Conservation (phyloP, 192 early-diverging fungal genomes). For the Podochytrium sp. region DNA sequence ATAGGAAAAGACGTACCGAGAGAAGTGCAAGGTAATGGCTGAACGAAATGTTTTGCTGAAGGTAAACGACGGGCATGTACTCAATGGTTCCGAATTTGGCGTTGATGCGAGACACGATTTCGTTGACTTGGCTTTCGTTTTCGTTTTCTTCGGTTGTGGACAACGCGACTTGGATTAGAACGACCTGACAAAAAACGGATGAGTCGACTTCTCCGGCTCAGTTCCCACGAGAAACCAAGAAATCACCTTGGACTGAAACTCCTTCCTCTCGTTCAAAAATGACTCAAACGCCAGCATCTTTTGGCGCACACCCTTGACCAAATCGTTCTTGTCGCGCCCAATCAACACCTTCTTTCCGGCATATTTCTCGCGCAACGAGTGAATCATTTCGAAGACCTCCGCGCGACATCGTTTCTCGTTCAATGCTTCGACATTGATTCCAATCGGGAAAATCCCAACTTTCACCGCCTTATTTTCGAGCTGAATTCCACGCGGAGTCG, state of each 20-base stretch:
- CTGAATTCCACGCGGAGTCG: conserved; percentile 58
- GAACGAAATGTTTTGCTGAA: conserved; percentile 64
- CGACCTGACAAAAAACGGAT: conserved; percentile 74
- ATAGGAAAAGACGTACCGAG: conserved; percentile 22
- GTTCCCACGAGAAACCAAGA: background rate
- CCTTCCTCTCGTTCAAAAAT: conserved; percentile 52
- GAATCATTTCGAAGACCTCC: conserved; percentile 50
- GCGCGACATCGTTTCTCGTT: conserved; percentile 51
- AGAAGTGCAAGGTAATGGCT: conserved; percentile 57
- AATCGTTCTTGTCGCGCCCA: conserved; percentile 64
- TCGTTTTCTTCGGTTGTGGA: conserved; percentile 93
- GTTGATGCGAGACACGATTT: conserved; percentile 92
- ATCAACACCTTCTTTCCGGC: conserved; percentile 53
- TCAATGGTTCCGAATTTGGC: conserved; percentile 88
- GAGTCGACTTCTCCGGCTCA: no score
- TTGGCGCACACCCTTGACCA: conserved; percentile 60
- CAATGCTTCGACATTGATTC: conserved; percentile 62
- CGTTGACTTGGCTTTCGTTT: conserved; percentile 80
- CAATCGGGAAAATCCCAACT: conserved; percentile 62
- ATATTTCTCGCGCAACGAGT: conserved; percentile 50
- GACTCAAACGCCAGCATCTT: conserved; percentile 60
- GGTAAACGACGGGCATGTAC: conserved; percentile 84
- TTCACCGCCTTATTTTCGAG: conserved; percentile 52
- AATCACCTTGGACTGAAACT: conserved; percentile 54
- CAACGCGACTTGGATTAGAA: conserved; percentile 92